Evolutionary conservation across 73 alveolate genomes (phyloP).

Genomic region (Paramecium primaurelia): DNA sequence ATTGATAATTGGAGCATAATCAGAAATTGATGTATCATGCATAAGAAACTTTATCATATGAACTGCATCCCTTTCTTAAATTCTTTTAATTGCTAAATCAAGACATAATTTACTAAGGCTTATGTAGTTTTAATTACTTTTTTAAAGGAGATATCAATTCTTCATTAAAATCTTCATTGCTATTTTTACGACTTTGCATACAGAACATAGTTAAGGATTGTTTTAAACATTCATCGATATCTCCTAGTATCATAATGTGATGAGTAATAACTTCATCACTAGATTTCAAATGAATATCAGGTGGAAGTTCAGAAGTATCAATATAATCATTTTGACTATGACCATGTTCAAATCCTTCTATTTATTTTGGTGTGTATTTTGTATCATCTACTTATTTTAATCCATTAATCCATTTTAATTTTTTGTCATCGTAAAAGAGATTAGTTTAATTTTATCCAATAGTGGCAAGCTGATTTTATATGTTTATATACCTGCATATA

Average conservation of each 20-base stretch:
- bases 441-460: background rate
- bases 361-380: background rate
- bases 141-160: background rate
- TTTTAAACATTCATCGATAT: background rate
- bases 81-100: background rate
- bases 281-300: background rate
- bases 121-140: background rate
- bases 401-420: background rate
- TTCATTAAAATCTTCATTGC: background rate
- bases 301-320: background rate
- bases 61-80: background rate
- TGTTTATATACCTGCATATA: background rate
- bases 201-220: background rate
- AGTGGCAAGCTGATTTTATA: background rate
- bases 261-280: background rate
- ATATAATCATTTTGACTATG: background rate
- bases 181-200: background rate
- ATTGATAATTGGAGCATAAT: constrained; percentile 11
- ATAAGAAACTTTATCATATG: background rate
- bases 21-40: background rate
- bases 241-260: constrained; percentile 4
- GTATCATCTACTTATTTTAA: background rate
- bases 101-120: background rate
- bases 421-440: background rate
- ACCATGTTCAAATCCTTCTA: background rate